Percentiles rank a stretch among this genome's conserved stretches.
phyloP scores from a whole-genome alignment of 75 land plant genomes.

The Sequoiadendron giganteum region DNA sequence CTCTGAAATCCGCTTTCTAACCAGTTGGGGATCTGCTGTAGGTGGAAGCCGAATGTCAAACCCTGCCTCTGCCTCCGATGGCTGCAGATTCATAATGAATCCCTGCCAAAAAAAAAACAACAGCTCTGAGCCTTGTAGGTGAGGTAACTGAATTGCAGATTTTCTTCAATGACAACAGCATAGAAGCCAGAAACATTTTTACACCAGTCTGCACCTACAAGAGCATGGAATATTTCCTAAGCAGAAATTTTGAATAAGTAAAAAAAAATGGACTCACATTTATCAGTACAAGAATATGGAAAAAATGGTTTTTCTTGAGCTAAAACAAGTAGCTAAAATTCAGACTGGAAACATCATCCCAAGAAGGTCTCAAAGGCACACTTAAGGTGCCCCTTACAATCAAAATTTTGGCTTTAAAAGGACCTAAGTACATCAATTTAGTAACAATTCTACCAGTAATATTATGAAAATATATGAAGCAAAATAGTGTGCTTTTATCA shows the following conservation, averaged over 20 bases:
- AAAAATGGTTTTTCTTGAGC: not conserved
- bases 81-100: constrained; percentile 88
- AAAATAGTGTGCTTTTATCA: not conserved
- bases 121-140: not conserved
- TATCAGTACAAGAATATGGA: not conserved
- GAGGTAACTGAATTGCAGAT: not conserved
- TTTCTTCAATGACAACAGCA: not conserved
- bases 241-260: not conserved
- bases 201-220: not conserved
- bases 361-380: not conserved
- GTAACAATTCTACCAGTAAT: not conserved
- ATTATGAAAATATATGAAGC: not conserved
- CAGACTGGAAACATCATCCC: not conserved
- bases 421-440: not conserved
- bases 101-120: constrained; percentile 42
- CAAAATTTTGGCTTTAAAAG: not conserved
- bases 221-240: not conserved
- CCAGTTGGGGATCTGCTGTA: constrained; percentile 41
- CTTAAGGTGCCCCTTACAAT: not conserved
- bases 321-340: not conserved
- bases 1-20: constrained; percentile 55
- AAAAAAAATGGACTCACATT: not conserved
- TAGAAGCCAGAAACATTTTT: not conserved
- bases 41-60: constrained; percentile 81
- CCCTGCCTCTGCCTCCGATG: constrained; percentile 88